Conservation (phyloP, 129 eudicot genomes). For the Artemisia annua region DNA sequence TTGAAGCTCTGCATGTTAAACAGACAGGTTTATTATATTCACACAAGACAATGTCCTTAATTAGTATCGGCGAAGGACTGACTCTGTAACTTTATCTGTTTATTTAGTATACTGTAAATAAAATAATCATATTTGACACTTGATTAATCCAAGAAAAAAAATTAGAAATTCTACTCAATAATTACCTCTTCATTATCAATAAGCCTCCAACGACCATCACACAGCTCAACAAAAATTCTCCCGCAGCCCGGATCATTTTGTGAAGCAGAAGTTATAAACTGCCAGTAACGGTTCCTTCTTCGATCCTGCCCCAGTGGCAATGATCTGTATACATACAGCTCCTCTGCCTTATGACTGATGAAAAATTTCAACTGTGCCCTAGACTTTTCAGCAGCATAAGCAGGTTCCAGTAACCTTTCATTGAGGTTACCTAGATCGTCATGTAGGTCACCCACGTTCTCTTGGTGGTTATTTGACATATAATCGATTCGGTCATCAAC, state of each 20-base stretch:
- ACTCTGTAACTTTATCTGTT: too few species aligned
- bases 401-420: conserved; percentile 59
- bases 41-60: too few species aligned
- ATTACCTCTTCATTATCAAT: conserved; percentile 77
- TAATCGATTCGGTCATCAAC: conserved; percentile 23
- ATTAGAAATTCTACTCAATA: not conserved
- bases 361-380: conserved; percentile 65
- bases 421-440: conserved; percentile 24
- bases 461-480: conserved; percentile 41
- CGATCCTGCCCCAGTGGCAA: conserved; percentile 94
- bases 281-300: conserved; percentile 91
- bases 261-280: conserved; percentile 70
- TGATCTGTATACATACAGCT: conserved; percentile 75
- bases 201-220: conserved; percentile 72
- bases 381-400: conserved; percentile 69
- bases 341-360: conserved; percentile 78
- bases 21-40: not conserved
- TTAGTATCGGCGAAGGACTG: too few species aligned
- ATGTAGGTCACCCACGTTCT: conserved; percentile 38
- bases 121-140: too few species aligned
- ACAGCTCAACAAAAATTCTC: conserved; percentile 75
- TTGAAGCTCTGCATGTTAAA: conserved; percentile 62
- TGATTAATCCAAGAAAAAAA: not conserved
- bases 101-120: too few species aligned
- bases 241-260: conserved; percentile 76